Conservation (phyloP, 495 filamentous ascomycete species). For the Podospora comata region DNA sequence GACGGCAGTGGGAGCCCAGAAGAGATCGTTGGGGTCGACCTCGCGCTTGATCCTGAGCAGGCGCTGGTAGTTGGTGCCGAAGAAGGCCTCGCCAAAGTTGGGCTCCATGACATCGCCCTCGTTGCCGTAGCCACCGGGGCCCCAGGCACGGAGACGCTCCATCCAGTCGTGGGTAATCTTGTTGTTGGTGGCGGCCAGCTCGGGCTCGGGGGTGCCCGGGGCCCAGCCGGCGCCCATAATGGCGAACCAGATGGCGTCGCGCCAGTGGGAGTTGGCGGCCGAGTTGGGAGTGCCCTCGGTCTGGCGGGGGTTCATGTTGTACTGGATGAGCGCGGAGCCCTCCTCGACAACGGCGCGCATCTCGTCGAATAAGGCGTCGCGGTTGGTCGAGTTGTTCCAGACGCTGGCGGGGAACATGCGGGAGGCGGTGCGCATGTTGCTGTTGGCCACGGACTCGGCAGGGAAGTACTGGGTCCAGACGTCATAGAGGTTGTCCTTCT, state of each 20-base stretch:
- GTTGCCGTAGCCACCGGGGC: slow-evolving; percentile 46
- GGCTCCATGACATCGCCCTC: slow-evolving; percentile 61
- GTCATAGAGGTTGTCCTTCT: slow-evolving; percentile 24
- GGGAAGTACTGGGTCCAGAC: slow-evolving; percentile 24
- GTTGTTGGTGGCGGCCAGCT: slow-evolving; percentile 14
- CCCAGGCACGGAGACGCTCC: slow-evolving; percentile 8
- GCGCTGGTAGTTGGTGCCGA: slow-evolving; percentile 46
- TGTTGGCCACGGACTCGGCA: slow-evolving; percentile 19
- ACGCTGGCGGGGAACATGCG: slow-evolving; percentile 37
- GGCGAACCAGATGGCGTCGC: slow-evolving; percentile 20
- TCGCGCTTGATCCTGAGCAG: slow-evolving; percentile 49
- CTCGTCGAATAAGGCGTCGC: slow-evolving; percentile 24
- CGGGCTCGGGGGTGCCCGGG: neutral
- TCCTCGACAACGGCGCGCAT: slow-evolving; percentile 24
- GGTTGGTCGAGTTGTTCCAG: slow-evolving; percentile 31
- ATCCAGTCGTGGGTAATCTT: slow-evolving; percentile 33
- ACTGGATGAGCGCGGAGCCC: slow-evolving; percentile 24
- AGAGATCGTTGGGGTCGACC: slow-evolving; percentile 52
- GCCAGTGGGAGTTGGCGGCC: slow-evolving; percentile 29
- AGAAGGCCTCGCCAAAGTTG: slow-evolving; percentile 61
- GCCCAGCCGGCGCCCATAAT: slow-evolving; percentile 20
- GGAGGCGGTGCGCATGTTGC: slow-evolving; percentile 36
- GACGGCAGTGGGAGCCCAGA: slow-evolving; percentile 55
- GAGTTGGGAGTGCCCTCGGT: slow-evolving; percentile 16
- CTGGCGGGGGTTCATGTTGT: slow-evolving; percentile 22